Evolutionary conservation across 2,329 filamentous ascomycete genomes (phyloP), one percentile per base, ranked within the genome.

Genomic region (Nigrospora sphaerica): DNA sequence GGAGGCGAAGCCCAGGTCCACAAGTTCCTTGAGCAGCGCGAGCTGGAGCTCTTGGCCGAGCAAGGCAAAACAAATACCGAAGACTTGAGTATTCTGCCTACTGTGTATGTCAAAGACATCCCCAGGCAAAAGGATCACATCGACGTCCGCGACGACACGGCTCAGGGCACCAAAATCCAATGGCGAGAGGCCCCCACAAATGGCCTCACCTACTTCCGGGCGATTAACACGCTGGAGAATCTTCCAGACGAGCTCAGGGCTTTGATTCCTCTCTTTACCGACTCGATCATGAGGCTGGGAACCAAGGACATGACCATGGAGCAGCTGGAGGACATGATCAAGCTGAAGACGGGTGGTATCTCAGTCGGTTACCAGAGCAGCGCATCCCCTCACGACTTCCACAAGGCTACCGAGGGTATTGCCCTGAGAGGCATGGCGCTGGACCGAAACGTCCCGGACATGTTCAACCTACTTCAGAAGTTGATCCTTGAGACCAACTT

Each of bases 111-210:
- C 42, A 83, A 80, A 52, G 93, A 98, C 57, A 97, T 98, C 48
- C 86, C 89, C 1, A 80, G 91, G 46, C 71, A 79, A 50, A 88
- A 87, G 60, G 86, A 91, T 57, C 66, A 68, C 0, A 64, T 75
- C 0, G 59, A 69, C 3, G 58, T 83, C 36, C 77, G 78, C 46
- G 87, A 92, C 52, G 80, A 86, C n/a, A 69, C 72, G 12, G 63
- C 86, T 11, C 77, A 80, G 37, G 75, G 78, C 34, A 78, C 85
- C 36, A 81, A 85, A 39, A 80, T 93, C 4, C 88, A 96, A 57
- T 96, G 91, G 90, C 84, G 86, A 43, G 88, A 95, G 64, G 89
- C 91, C 9, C 87, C 89, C 2, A 98, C 93, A 0, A 98, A 98
- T 57, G 93, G 93, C 0, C 71, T 98, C 48, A 97, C 92, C 1